Base-by-base conservation (phyloP, 495 filamentous ascomycete species). In the Tirmania nivea region DNA sequence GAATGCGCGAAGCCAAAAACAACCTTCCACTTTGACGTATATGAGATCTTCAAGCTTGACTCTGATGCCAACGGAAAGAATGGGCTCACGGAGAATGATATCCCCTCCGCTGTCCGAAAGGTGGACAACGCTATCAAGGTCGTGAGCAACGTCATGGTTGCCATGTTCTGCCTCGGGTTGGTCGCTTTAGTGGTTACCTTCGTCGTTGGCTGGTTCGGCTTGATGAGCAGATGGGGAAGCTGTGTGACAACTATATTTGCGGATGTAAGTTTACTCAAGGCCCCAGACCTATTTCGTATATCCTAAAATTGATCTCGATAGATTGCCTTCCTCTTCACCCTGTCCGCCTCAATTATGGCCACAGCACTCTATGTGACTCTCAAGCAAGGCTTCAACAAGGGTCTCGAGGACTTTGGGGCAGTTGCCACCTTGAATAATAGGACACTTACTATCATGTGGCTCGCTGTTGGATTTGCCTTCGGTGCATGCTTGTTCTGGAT, bases 401-500 rank as follows among this genome's bases (percentile, higher is more conserved):
- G 75, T 0, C 69, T 81, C 35, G 70, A 78, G 51, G 67, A 75
- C 47, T 93, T 88, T 64, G 74, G 78, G 48, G 77, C 88, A 55
- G 63, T 72, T 0, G 73, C 76, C 42, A 64, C 61, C 42, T 69
- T 89, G 60, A 82, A 84, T 65, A 75, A 61, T 49, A 71, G 73
- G 59, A 87, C 82, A 66, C 77, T 83, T 54, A 73, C 73, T 21
- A 67, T 75, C 5, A 75, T 78, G 50, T 96, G 89, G 89, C 67
- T 94, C 50, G 80, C 79, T 50, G 81, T 79, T 10, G 81, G 73
- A 35, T 90, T 92, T 66, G 78, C 81, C 48, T 59, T 86, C 20
- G 83, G 63, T 49, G 78, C 78, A 12, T 73, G 73, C 54, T 59
- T 93, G 60, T 94, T 94, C 80, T 96, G 89, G 89, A 70, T 83